Evolutionary conservation across 306 rosid genomes (phyloP), one percentile per base, ranked within the genome.

Genomic region (Quercus engelmannii): DNA sequence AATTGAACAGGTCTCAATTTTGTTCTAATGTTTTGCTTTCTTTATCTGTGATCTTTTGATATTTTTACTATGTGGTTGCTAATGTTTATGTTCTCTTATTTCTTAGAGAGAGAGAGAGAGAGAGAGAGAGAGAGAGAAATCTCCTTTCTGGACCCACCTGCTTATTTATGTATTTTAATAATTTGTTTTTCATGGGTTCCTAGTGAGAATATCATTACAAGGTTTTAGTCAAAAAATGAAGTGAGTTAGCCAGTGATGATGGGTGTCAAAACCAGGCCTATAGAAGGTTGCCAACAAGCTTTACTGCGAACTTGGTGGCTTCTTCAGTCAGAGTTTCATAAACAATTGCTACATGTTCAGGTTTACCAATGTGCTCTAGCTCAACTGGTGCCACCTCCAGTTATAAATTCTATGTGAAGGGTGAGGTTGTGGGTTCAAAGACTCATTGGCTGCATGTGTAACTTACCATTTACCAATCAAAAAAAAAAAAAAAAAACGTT

Each of bases 1-100:
- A 87, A 94, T 94, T 81, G 97, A 94, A 85, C 97, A 94, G 97
- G 98, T 94, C 4, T 55, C 25, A 26, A 8, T 35, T 46, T 61
- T 49, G 4, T 69, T 62, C 52, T 77, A 43, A 33, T 17, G 20
- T 38, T 61, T 71, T 52, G 69, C 70, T 64, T 75, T 30, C 33
- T 64, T 21, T 79, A 58, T 41, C 69, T 15, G 25, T 25, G 52
- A 68, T 21, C 18, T 46, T 59, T 65, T 59, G 31, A 54, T 1
- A 38, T 79, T 55, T 68, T 52, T 74, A 23, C 58, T 10, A 8
- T 14, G 67, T 85, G 14, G 58, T 63, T 65, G 26, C 74, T 59
- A 59, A 76, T 58, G 23, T 75, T 52, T 43, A 61, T 67, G 54
- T 49, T 12, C 25, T 8, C 65, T 58, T 4, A 6, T 58, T 21